phyloP scores from a whole-genome alignment of 768 basidiomycete genomes.

The Rhodosporidiobolus odoratus region DNA sequence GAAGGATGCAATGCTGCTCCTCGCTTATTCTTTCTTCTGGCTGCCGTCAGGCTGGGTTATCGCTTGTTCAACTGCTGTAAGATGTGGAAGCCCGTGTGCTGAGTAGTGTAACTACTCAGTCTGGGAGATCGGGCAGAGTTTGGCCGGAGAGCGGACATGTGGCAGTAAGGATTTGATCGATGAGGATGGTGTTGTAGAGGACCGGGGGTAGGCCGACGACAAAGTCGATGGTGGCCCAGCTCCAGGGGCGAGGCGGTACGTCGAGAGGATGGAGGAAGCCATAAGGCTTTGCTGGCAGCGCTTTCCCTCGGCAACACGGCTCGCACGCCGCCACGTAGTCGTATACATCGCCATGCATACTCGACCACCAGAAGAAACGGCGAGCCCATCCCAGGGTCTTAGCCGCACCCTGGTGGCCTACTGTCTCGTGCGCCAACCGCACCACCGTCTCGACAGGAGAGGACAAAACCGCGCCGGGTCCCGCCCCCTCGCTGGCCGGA shows the following conservation, averaged over 20 bases:
- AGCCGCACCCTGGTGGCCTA: conserved; percentile 5
- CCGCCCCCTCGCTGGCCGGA: no score
- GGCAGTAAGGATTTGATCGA: conserved; percentile 7
- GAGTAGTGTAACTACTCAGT: no score
- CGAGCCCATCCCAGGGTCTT: neutral
- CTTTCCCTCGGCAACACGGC: conserved; percentile 6
- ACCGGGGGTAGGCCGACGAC: neutral
- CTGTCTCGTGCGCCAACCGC: neutral
- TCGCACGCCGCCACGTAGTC: conserved; percentile 14
- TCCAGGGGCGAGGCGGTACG: neutral
- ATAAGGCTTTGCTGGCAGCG: neutral
- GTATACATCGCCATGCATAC: neutral
- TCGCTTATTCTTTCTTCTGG: no score
- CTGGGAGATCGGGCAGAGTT: no score
- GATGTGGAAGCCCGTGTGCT: no score
- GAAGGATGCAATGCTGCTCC: no score
- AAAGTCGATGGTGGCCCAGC: neutral
- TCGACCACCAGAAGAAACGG: conserved; percentile 12
- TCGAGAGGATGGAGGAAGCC: conserved; percentile 10
- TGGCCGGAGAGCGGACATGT: neutral
- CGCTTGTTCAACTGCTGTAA: no score
- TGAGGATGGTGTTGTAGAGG: neutral
- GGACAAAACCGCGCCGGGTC: no score
- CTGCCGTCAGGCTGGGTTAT: no score
- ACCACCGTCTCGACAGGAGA: neutral